Percentiles rank a stretch among this genome's conserved stretches.
These are phyloP conservation scores for Trichosporon faecale DNA, from an alignment of 1,284 basidiomycete species.

Conservation along the genomic window DNA sequence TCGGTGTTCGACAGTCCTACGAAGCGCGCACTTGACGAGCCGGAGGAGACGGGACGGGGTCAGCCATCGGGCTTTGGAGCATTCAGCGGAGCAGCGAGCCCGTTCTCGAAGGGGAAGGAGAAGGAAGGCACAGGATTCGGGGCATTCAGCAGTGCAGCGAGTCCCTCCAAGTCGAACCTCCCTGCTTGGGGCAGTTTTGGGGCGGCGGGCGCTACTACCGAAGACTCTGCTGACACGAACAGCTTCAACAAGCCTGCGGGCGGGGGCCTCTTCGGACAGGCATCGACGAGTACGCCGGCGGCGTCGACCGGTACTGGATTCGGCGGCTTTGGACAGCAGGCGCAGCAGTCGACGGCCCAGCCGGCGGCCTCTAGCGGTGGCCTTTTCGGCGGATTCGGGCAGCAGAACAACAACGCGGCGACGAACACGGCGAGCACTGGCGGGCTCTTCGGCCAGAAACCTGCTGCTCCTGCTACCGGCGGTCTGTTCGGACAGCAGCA, in stretches of 20 bases:
- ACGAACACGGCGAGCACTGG: constrained; percentile 8
- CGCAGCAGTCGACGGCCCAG: constrained; percentile 13
- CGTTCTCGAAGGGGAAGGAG: not conserved
- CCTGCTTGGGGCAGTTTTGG: not conserved
- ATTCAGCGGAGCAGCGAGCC: not conserved
- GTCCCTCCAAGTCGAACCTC: not conserved
- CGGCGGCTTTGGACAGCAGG: constrained; percentile 36
- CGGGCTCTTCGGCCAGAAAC: constrained; percentile 31
- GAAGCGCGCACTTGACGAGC: not conserved
- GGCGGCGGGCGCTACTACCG: too few relatives aligned
- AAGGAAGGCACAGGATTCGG: not conserved
- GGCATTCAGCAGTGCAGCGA: not conserved
- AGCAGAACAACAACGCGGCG: constrained; percentile 12
- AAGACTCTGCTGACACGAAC: not conserved
- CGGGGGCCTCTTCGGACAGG: not conserved
- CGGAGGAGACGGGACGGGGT: not conserved
- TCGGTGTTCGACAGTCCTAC: not conserved
- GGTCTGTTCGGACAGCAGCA: constrained; percentile 25
- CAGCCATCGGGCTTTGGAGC: not conserved
- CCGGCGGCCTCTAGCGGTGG: constrained; percentile 12
- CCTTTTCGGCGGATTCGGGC: constrained; percentile 19
- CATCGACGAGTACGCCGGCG: constrained; percentile 16
- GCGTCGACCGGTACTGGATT: constrained; percentile 22
- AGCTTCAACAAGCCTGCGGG: constrained; percentile 13
- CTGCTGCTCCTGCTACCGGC: constrained; percentile 12